A percentile compares a stretch with the other conserved stretches of the same genome.
Conservation (phyloP, 441 rosid genomes). For the Theobroma grandiflorum region DNA sequence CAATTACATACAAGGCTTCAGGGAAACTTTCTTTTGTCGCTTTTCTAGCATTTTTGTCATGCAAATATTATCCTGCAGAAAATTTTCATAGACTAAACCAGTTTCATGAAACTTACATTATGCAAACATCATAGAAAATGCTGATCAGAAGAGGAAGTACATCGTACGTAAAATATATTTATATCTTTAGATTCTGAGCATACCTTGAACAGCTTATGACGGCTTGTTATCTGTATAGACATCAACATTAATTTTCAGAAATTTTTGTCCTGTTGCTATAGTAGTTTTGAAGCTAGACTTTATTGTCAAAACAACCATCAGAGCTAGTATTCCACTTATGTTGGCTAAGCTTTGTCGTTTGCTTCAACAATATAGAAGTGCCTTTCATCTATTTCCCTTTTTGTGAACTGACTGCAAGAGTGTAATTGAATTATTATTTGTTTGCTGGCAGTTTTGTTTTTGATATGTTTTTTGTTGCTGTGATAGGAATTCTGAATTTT, state of each 20-base stretch:
- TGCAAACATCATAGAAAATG: not conserved
- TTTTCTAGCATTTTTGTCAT: not conserved
- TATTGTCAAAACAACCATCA: not conserved
- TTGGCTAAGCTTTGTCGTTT: not conserved
- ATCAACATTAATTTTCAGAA: no score
- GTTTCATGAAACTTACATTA: not conserved
- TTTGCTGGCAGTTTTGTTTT: not conserved
- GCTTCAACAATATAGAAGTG: not conserved
- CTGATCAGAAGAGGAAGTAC: not conserved
- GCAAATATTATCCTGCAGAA: not conserved
- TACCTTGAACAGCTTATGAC: not conserved
- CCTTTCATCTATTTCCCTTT: not conserved
- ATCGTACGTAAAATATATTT: not conserved
- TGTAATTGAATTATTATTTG: no score
- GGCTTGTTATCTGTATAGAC: not conserved
- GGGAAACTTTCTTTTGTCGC: not conserved
- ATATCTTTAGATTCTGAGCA: not conserved
- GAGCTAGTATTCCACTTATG: not conserved
- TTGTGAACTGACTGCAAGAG: not conserved
- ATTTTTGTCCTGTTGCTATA: not conserved
- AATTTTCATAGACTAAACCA: not conserved
- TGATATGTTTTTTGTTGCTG: no score
- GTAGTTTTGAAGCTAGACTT: not conserved
- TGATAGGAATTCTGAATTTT: not conserved
- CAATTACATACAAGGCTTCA: not conserved